Evolutionary conservation across 202 grass and related monocot genomes (phyloP).

Genomic region (Brachypodium distachyon): DNA sequence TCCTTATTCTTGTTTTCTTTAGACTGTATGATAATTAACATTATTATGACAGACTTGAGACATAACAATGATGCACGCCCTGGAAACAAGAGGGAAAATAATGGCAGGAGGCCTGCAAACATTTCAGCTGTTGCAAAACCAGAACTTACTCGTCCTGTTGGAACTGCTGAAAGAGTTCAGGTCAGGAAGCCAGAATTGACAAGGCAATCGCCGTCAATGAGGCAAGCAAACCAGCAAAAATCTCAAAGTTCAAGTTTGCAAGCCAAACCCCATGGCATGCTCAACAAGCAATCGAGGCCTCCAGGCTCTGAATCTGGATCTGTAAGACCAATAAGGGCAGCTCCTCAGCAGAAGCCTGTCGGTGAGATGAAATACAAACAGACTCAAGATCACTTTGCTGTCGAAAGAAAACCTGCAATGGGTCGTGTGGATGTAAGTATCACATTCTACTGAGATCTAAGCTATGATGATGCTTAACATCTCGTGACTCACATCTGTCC

Average conservation of each 20-base stretch:
- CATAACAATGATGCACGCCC: conserved; percentile 9
- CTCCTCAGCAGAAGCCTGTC: conserved; percentile 27
- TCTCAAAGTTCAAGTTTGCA: conserved; percentile 27
- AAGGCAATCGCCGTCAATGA: conserved; percentile 34
- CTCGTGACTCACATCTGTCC: not conserved
- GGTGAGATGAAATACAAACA: conserved; percentile 37
- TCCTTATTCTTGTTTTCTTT: not conserved
- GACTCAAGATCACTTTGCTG: not conserved
- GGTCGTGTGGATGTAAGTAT: conserved; percentile 69
- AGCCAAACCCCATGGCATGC: conserved; percentile 33
- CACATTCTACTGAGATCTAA: conserved; percentile 1
- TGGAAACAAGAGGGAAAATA: conserved; percentile 36
- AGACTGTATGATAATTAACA: conserved; percentile 1
- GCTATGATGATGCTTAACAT: not conserved
- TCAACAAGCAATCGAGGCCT: conserved; percentile 44
- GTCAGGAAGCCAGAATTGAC: conserved; percentile 33
- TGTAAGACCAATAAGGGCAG: conserved; percentile 35
- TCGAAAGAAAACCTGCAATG: conserved; percentile 34
- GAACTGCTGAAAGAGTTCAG: conserved; percentile 24
- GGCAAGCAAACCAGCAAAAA: conserved; percentile 33
- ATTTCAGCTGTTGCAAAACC: conserved; percentile 28
- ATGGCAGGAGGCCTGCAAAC: conserved; percentile 5
- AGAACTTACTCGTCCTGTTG: conserved; percentile 1
- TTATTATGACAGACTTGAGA: conserved; percentile 50
- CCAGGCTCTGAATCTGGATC: conserved; percentile 27